Conservation (phyloP, 2,329 filamentous ascomycete genomes). For the Claviceps lovelessii region DNA sequence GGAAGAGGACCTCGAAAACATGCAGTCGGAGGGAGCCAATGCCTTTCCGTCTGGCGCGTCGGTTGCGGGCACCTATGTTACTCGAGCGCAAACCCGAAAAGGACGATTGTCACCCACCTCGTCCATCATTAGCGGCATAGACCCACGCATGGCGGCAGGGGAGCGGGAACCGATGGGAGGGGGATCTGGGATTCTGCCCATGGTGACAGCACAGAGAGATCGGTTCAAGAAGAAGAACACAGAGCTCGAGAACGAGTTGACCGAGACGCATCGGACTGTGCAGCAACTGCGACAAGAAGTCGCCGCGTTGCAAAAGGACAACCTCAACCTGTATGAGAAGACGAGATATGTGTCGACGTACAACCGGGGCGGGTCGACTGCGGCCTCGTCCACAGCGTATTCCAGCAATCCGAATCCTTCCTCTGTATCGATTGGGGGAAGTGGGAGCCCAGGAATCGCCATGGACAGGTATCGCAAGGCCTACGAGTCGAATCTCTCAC, state of each 20-base stretch:
- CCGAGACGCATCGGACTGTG: conserved; percentile 66
- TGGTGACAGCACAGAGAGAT: conserved; percentile 96
- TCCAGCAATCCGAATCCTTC: conserved; percentile 62
- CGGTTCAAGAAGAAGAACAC: conserved; percentile 94
- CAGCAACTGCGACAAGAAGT: conserved; percentile 83
- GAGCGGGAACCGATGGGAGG: conserved; percentile 52
- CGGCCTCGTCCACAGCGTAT: conserved; percentile 51
- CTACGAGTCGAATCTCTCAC: conserved; percentile 90
- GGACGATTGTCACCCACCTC: conserved; percentile 79
- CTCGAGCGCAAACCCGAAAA: conserved; percentile 43
- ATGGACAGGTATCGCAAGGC: conserved; percentile 79
- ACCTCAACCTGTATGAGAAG: conserved; percentile 92
- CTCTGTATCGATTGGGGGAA: conserved; percentile 45
- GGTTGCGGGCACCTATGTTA: conserved; percentile 80
- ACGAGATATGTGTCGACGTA: conserved; percentile 92
- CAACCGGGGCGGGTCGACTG: conserved; percentile 52
- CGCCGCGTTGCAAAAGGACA: conserved; percentile 86
- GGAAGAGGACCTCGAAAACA: conserved; percentile 76
- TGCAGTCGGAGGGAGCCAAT: conserved; percentile 75
- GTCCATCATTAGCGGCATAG: conserved; percentile 95
- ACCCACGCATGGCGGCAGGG: conserved; percentile 40
- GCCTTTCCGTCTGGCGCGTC: conserved; percentile 81
- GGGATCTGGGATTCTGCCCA: conserved; percentile 81
- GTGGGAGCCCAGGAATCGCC: conserved; percentile 45
- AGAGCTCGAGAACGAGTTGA: conserved; percentile 80